A percentile compares a stretch with the other conserved stretches of the same genome.
phyloP scores from a whole-genome alignment of 73 alveolate species.

The Paramecium biaurelia region DNA sequence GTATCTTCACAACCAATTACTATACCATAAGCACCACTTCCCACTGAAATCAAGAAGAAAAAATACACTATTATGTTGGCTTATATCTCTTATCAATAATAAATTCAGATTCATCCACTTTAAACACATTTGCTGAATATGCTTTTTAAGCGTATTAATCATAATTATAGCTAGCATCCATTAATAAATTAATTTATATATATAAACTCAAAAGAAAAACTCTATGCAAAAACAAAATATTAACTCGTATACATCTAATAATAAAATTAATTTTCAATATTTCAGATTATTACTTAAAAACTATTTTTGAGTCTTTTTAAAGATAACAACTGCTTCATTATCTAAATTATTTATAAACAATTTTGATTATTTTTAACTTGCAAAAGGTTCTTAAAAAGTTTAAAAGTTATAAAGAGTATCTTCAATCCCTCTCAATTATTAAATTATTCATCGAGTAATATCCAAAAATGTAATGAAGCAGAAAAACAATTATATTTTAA shows the following conservation, averaged over 20 bases:
- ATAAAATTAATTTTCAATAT: neutral
- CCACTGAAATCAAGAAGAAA: slow-evolving; percentile 47
- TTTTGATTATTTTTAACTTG: neutral
- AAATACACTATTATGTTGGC: slow-evolving; percentile 42
- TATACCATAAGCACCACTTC: slow-evolving; percentile 72
- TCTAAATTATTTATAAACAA: too few species aligned
- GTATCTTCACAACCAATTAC: slow-evolving; percentile 62
- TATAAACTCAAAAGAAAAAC: neutral
- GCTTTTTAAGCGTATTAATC: slow-evolving; percentile 2
- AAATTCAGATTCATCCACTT: slow-evolving; percentile 48
- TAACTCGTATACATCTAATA: neutral
- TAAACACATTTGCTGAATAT: slow-evolving; percentile 32
- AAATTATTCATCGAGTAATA: neutral
- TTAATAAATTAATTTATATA: neutral
- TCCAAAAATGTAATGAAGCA: neutral
- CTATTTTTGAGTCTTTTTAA: neutral
- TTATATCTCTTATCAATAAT: slow-evolving; percentile 35
- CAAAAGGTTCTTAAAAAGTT: neutral
- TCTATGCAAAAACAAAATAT: neutral
- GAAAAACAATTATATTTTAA: neutral
- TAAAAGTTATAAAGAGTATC: neutral
- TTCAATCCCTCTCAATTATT: neutral
- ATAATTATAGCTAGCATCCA: slow-evolving; percentile 16
- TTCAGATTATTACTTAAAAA: neutral
- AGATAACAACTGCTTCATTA: neutral